Evolutionary conservation across 495 filamentous ascomycete species (phyloP), one percentile per base, ranked within the genome.

Genomic region (Penicillium chermesinum): DNA sequence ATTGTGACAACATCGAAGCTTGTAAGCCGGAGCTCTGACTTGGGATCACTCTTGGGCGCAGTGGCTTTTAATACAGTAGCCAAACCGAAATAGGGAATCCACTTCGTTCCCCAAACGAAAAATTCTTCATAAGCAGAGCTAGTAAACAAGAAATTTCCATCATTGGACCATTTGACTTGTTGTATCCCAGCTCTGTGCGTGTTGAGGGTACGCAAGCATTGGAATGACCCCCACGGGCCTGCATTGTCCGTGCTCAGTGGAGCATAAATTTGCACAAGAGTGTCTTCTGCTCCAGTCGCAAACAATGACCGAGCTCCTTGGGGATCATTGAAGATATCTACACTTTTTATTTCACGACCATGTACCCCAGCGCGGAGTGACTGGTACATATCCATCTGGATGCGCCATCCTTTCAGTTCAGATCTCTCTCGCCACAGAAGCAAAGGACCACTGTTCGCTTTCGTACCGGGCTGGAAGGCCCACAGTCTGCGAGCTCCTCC

Each of bases 271-370:
- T 87, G 79, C 49, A 97, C 85, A 0, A 78, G 71, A 0, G 94
- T 97, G 55, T 97, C 93, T 65, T 97, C 93, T 0, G 88, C 85
- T 0, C 87, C 93, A 0, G 91, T 97, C 1, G 87, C 91, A 33
- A 95, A 64, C 39, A 52, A 55, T 20, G 59, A 64, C 5, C 41
- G 48, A 20, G 14, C 25, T 5, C 50, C 58, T 15, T 48, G 34
- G 4, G 44, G 20, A 1, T 36, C 7, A 1, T 59, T 54, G 3
- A 67, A 75, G 6, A 83, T 59, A n/a, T 87, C 81, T 50, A 84
- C 69, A 1, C 84, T 74, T 64, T 91, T 91, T 52, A 96, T 86
- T 70, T 99, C 93, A 27, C 93, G 67, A 0, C 93, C 93, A 64
- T 99, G 93, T 1, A 79, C 79, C 0, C 93, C 93, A 0, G 58